phyloP scores from a whole-genome alignment of 352 stramenopile species.

The Phytophthora rubi region DNA sequence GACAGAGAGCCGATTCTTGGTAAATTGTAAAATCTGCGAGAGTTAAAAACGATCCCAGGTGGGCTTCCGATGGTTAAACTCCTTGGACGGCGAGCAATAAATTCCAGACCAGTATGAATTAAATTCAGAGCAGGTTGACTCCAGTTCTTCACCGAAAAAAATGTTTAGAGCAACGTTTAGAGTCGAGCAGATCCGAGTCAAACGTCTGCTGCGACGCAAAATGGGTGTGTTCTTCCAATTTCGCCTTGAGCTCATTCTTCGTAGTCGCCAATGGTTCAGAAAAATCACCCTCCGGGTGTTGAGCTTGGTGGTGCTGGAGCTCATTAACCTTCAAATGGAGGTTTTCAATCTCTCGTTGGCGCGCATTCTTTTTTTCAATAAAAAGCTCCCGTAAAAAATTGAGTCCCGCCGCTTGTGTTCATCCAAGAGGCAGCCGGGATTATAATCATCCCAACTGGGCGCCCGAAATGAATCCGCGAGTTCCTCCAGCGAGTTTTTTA shows the following conservation, averaged over 20 bases:
- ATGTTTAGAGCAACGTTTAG: neutral
- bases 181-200: neutral
- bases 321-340: neutral
- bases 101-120: neutral
- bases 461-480: neutral
- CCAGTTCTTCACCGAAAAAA: neutral
- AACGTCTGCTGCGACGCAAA: neutral
- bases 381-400: neutral
- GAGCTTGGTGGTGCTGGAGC: neutral
- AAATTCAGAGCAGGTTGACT: neutral
- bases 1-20: neutral
- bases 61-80: neutral
- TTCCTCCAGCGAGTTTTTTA: neutral
- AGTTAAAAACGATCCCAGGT: neutral
- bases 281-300: neutral
- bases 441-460: neutral
- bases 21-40: neutral
- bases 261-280: neutral
- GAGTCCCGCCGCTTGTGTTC: conserved; percentile 5
- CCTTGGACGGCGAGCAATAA: neutral
- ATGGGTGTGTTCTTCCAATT: neutral
- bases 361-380: neutral
- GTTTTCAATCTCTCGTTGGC: neutral
- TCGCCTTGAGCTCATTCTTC: neutral
- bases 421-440: neutral